Evolutionary conservation across 176 grass and related monocot species (phyloP), one percentile per base, ranked within the genome.

Genomic region (Phoenix roebelenii): DNA sequence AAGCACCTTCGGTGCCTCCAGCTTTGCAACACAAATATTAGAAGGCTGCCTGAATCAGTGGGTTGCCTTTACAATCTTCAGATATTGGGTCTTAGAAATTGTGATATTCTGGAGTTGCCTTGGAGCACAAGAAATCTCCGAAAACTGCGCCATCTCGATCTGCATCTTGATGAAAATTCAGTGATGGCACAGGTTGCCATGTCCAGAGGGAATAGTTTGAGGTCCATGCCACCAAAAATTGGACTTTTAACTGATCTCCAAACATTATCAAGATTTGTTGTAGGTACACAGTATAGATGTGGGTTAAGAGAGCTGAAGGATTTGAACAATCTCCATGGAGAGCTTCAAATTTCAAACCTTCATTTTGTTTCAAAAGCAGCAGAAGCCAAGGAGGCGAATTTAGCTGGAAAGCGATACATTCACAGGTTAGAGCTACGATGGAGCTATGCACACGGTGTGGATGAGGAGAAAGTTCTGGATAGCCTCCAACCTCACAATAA

Each of bases 141-240:
- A n/a, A 67, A 61, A 9, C 22, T 79, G 25, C 16, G 48, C 4
- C 57, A 72, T 49, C 50, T 78, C 5, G 50, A 56, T 20, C 50
- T 79, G 18, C 44, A 65, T 50, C 76, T 72, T 35, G 55, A 60
- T 53, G 35, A 23, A 15, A 49, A 48, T 16, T 58, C 49, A 23
- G 51, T 44, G 54, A 17, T 76, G 63, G 62, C 72, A n/a, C 39
- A 50, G 3, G 22, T n/a, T 10, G 57, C 15, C 20, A 66, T 26
- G n/a, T 14, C 52, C 9, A 60, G 17, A 50, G 22, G 50, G 16
- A 25, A 39, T 50, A 35, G 44, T 26, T 44, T 52, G 6, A 53
- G 57, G 59, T 61, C 15, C 22, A 52, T 76, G 49, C 74, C 74
- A 22, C 23, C 50, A 52, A 48, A 66, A 35, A 76, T 69, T 7